Evolutionary conservation across 805 yeast species (phyloP), one percentile per base, ranked within the genome.

Genomic region (Pichia membranifaciens): DNA sequence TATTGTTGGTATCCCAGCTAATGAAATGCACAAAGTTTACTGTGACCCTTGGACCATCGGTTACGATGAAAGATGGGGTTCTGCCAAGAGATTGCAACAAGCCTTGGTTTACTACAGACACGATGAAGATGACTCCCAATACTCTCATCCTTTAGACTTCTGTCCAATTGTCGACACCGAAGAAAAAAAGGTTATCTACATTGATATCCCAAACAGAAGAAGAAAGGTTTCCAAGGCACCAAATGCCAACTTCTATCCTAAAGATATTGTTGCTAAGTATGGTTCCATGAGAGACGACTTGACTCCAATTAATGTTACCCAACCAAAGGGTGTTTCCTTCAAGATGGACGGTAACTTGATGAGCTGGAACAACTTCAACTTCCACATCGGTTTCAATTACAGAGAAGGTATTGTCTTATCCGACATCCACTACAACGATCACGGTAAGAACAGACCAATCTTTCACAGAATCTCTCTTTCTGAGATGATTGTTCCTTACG

Each of bases 401-500:
- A 77, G 91, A 70, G 93, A 85, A 67, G 93, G 93, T 54, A 81
- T 85, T 62, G 91, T 85, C 28, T 73, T 85, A 53, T 77, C 82
- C 56, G 89, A 85, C 66, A 74, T 85, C 59, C 67, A 76, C 33
- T 84, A 80, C 74, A 82, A 84, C 59, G 91, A 84, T 62, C 87
- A 82, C 55, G 90, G 89, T 45, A 75, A 77, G 39, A 80, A 72
- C 42, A 73, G 89, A 66, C 84, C 90, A 36, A 66, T 85, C 46
- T 84, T 85, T 76, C 88, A 85, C 72, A 74, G 93, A 66, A 73
- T 84, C 58, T 84, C 91, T 3, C 69, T 84, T 51, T 72, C 84
- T 34, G 93, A 84, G 70, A 84, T 85, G 91, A 81, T 85, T 68
- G 93, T 85, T 50, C 93, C 93, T 21, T 85, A 85, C 60, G 93